These are phyloP conservation scores for Camellia sinensis DNA, from an alignment of 148 eudicot genomes.

Conservation along the genomic window DNA sequence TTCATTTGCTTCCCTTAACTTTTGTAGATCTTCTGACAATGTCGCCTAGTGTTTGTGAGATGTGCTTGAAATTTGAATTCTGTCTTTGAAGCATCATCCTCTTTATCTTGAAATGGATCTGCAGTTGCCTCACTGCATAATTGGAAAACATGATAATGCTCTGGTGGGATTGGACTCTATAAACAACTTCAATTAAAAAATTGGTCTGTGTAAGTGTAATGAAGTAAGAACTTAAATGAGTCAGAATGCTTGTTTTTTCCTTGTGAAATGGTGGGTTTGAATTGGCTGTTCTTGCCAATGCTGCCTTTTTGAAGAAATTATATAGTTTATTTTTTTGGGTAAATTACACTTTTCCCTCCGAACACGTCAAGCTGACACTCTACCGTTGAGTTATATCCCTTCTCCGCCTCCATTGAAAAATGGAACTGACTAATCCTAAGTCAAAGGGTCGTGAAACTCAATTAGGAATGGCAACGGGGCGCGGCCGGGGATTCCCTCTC, in stretches of 20 bases:
- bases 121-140: neutral
- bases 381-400: too few relatives aligned
- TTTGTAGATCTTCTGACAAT: neutral
- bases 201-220: too few relatives aligned
- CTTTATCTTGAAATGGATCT: slow-evolving; percentile 4
- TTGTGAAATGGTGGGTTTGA: slow-evolving; percentile 5
- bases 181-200: too few relatives aligned
- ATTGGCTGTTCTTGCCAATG: neutral
- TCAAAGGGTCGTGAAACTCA: too few relatives aligned
- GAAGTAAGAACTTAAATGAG: neutral
- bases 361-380: too few relatives aligned
- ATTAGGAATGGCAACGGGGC: too few relatives aligned
- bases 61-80: neutral
- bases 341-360: too few relatives aligned
- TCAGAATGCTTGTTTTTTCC: neutral
- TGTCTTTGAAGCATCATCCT: neutral
- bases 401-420: too few relatives aligned
- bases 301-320: neutral
- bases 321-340: neutral
- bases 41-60: too few relatives aligned
- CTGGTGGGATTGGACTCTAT: neutral
- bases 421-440: too few relatives aligned
- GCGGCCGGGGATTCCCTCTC: too few relatives aligned
- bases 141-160: neutral
- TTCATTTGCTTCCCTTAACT: neutral